phyloP scores from a whole-genome alignment of 73 alveolate genomes.

The Effrenium voratum region DNA sequence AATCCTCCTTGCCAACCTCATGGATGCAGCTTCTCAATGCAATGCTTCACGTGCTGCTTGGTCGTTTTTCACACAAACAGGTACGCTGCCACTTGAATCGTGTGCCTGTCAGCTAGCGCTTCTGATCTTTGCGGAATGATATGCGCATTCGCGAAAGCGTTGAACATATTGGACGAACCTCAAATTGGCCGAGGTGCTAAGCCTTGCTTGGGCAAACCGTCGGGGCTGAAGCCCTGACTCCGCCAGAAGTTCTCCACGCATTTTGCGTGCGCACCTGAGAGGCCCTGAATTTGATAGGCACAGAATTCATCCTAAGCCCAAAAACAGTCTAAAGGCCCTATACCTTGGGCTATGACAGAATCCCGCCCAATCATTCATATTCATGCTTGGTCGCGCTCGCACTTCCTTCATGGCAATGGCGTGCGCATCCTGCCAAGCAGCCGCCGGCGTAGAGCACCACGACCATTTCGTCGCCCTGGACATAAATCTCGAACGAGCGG shows the following conservation, averaged over 20 bases:
- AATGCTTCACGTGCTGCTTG: too few species aligned
- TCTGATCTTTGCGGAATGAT: background rate
- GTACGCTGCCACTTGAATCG: background rate
- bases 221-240: slow-evolving; percentile 50
- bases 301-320: too few species aligned
- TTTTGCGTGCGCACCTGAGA: slow-evolving; percentile 62
- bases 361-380: background rate
- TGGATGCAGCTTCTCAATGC: background rate
- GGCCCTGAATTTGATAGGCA: background rate
- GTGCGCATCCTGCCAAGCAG: too few species aligned
- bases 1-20: slow-evolving; percentile 86
- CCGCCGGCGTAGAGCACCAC: slow-evolving; percentile 92
- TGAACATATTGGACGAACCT: background rate
- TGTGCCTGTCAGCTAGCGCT: background rate
- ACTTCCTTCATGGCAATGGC: too few species aligned
- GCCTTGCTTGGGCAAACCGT: slow-evolving; percentile 69
- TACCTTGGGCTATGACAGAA: background rate
- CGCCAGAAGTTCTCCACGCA: slow-evolving; percentile 92
- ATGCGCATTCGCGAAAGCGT: background rate
- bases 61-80: background rate
- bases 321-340: background rate
- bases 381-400: too few species aligned
- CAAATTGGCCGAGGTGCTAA: slow-evolving; percentile 28
- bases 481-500: too few species aligned
- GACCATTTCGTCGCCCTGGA: slow-evolving; percentile 85